Base-by-base conservation (phyloP, 2,329 filamentous ascomycete genomes). In the Aureobasidium sp. region DNA sequence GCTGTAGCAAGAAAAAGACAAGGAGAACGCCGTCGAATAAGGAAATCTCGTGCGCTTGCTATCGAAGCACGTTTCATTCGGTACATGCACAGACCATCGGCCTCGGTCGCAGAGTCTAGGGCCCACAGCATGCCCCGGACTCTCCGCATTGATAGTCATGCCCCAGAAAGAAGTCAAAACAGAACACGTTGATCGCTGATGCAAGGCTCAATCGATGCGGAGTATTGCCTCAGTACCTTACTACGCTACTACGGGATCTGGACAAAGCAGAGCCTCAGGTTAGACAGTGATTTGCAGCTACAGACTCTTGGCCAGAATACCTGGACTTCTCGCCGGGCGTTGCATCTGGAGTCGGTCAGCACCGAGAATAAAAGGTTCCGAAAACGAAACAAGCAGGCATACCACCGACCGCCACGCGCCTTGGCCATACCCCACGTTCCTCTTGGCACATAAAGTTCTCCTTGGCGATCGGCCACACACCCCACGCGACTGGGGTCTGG, bases 111-210 rank as follows among this genome's bases (percentile, higher is more conserved):
- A 31, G 22, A 39, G 37, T n/a, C 15, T 8, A 42, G 8, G 37
- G 40, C 24, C 50, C 50, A 57, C 40, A 44, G 17, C 14, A 33
- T 5, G 9, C 37, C 53, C 39, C 53, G n/a, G 53, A 11, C 31
- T 57, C 53, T 57, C 53, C 53, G 53, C 40, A 57, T 12, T 44
- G 53, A 57, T 57, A 44, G 39, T 11, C 53, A 57, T 57, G 39
- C 40, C 29, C 49, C 49, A 52, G 49, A 39, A 39, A 52, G 19
- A 52, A 52, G 31, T 29, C 35, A 31, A 19, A 24, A 40, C 7
- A 40, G 15, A 19, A 9, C 19, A 33, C 19, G 37, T 39, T n/a
- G 48, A 11, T 22, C 31, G 31, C 12, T 37, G 15, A 3, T 52
- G 8, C 31, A 52, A 15, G 11, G 11, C 9, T 37, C 19, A 11